Percentiles rank a stretch among this genome's conserved stretches.
Conservation (phyloP, 2,329 filamentous ascomycete species). For the Alternaria incomplexa region DNA sequence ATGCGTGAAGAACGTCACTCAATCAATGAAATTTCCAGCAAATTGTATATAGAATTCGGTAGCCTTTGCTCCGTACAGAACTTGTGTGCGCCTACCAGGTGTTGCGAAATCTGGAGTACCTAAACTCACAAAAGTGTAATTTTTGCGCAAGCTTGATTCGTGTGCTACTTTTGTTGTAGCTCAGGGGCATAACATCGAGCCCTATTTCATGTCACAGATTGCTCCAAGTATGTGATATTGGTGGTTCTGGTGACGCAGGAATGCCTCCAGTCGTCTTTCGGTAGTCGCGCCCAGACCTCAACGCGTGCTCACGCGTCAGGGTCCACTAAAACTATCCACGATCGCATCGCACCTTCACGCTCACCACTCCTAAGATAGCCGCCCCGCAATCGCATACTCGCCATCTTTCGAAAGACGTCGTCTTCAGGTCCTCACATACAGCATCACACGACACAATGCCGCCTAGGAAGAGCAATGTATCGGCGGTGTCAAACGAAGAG, state of each 20-base stretch:
- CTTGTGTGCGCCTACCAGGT: background rate
- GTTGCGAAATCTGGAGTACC: background rate
- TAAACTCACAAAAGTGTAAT: background rate
- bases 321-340: slow-evolving; percentile 22
- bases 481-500: slow-evolving; percentile 48
- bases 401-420: background rate
- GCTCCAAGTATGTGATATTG: background rate
- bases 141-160: background rate
- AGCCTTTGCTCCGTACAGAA: background rate
- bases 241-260: background rate
- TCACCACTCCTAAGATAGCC: slow-evolving; percentile 7
- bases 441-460: slow-evolving; percentile 47
- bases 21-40: background rate
- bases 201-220: too few species aligned
- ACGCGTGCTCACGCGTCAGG: slow-evolving; percentile 41
- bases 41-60: background rate
- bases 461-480: slow-evolving; percentile 56
- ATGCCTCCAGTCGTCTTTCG: background rate
- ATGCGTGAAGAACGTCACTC: background rate
- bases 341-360: slow-evolving; percentile 18
- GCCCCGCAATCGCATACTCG: slow-evolving; percentile 1
- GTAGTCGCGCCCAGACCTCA: slow-evolving; percentile 18
- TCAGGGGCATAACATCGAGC: background rate
- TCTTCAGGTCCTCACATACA: background rate
- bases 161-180: background rate